phyloP scores from a whole-genome alignment of 305 asterid genomes.

The Coffea humblotiana region DNA sequence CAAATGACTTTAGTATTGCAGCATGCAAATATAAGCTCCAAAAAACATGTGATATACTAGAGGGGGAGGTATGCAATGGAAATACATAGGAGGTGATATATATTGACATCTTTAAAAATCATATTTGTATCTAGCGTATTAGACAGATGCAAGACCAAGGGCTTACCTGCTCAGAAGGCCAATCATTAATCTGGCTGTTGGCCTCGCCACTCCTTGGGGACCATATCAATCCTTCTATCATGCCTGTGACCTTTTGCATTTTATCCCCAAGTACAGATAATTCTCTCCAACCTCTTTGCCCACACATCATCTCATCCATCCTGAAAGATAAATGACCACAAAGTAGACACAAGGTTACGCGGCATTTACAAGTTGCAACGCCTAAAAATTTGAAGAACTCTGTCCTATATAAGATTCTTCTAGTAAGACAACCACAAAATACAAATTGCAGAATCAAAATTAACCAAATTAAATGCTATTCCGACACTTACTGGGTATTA shows the following conservation, averaged over 20 bases:
- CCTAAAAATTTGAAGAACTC: background rate
- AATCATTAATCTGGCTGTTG: constrained; percentile 32
- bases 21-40: background rate
- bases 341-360: constrained; percentile 13
- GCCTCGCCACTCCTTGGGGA: constrained; percentile 45
- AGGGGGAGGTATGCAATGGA: background rate
- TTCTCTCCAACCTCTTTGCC: constrained; percentile 68
- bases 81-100: constrained; percentile 1
- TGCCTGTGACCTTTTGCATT: constrained; percentile 45
- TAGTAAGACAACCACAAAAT: background rate
- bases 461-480: background rate
- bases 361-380: background rate
- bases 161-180: constrained; percentile 67
- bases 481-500: background rate
- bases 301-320: constrained; percentile 97
- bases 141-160: constrained; percentile 16
- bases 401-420: constrained; percentile 4
- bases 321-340: constrained; percentile 39
- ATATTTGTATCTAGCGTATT: background rate
- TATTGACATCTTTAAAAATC: background rate
- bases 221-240: constrained; percentile 39
- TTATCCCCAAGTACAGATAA: constrained; percentile 57
- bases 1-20: background rate
- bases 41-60: background rate
- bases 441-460: background rate